Conservation (phyloP, 805 yeast genomes). For the Teunomyces panamensis region DNA sequence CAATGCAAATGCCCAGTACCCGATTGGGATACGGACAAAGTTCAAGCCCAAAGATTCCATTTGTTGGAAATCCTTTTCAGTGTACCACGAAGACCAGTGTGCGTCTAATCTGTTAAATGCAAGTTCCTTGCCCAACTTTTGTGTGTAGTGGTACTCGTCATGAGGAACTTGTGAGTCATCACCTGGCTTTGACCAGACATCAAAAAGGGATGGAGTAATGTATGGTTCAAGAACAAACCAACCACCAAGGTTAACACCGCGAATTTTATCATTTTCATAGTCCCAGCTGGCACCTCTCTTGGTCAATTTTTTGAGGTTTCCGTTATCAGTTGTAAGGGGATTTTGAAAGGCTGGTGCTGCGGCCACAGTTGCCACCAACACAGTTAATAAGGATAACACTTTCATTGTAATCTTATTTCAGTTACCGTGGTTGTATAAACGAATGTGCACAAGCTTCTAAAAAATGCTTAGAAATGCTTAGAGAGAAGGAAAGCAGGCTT, state of each 20-base stretch:
- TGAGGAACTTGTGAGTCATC: slow-evolving; percentile 53
- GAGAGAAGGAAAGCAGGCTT: not conserved
- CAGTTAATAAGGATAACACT: not conserved
- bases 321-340: slow-evolving; percentile 6
- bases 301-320: slow-evolving; percentile 13
- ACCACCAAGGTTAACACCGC: slow-evolving; percentile 85
- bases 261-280: slow-evolving; percentile 35
- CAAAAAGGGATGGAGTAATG: slow-evolving; percentile 77
- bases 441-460: not conserved
- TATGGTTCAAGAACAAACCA: slow-evolving; percentile 88
- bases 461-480: not conserved
- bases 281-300: slow-evolving; percentile 27
- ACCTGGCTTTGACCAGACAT: slow-evolving; percentile 32
- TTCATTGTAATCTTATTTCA: not conserved
- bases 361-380: slow-evolving; percentile 2
- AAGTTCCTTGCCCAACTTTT: slow-evolving; percentile 57
- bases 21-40: slow-evolving; percentile 86
- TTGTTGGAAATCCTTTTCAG: slow-evolving; percentile 63
- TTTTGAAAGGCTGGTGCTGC: slow-evolving; percentile 2
- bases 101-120: slow-evolving; percentile 50
- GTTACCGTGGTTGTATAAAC: not conserved
- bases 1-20: slow-evolving; percentile 85
- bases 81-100: slow-evolving; percentile 81
- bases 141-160: slow-evolving; percentile 75
- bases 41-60: slow-evolving; percentile 69